A percentile compares a stretch with the other conserved stretches of the same genome.
Conservation (phyloP, 208 protist species). For the Phytomonas sp. region DNA sequence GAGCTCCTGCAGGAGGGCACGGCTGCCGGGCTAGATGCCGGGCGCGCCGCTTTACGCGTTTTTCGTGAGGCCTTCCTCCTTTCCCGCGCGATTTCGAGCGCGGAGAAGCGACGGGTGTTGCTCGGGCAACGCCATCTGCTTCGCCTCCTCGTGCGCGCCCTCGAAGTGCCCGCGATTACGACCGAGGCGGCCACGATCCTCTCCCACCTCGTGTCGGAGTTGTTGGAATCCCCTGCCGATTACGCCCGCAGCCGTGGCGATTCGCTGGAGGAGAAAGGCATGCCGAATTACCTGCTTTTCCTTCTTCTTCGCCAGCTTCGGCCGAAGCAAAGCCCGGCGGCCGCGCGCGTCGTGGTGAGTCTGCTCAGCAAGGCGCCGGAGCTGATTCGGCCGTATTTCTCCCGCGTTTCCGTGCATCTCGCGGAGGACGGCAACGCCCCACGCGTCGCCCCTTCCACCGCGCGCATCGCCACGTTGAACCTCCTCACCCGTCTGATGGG, state of each 20-base stretch:
- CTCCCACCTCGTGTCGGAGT: constrained; percentile 50
- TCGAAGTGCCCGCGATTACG: constrained; percentile 54
- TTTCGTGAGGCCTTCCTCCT: constrained; percentile 62
- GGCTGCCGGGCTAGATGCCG: constrained; percentile 36
- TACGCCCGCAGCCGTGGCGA: constrained; percentile 71
- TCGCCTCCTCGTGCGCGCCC: constrained; percentile 69
- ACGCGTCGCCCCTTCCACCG: constrained; percentile 50
- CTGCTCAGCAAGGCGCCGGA: constrained; percentile 73
- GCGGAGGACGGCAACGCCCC: constrained; percentile 24
- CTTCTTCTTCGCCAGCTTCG: constrained; percentile 76
- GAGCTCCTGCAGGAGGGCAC: constrained; percentile 78
- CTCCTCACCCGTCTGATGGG: constrained; percentile 77
- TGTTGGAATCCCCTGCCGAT: constrained; percentile 73
- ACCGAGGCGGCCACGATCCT: constrained; percentile 55
- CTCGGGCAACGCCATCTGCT: constrained; percentile 77
- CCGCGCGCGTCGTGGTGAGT: constrained; percentile 54
- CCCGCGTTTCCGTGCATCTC: constrained; percentile 71
- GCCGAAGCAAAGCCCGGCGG: constrained; percentile 51
- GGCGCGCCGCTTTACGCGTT: constrained; percentile 35
- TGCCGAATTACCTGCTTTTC: constrained; percentile 88
- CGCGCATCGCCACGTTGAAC: constrained; percentile 61
- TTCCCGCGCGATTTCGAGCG: constrained; percentile 27
- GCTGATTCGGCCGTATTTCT: constrained; percentile 83
- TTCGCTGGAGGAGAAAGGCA: constrained; percentile 57
- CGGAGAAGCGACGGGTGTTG: constrained; percentile 53